Conservation (phyloP, 306 rosid species). For the Quercus berberidifolia region DNA sequence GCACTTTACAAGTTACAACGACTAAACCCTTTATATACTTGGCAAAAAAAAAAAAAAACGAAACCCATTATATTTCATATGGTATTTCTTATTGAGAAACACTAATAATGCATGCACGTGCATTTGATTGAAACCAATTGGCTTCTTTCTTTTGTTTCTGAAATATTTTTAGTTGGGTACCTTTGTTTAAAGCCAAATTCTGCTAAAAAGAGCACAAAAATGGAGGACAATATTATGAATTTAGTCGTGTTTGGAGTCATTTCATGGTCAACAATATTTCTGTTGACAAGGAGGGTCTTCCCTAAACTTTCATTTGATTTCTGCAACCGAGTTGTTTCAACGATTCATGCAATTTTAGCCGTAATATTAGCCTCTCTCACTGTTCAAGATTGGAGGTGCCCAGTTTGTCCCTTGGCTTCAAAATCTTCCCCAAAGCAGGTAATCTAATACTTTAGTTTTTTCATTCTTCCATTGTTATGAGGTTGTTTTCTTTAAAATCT, state of each 20-base stretch:
- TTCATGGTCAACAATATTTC: slow-evolving; percentile 64
- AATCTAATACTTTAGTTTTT: slow-evolving; percentile 18
- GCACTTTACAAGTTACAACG: too few species aligned
- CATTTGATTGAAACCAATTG: too few species aligned
- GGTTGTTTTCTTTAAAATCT: neutral
- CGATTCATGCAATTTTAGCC: slow-evolving; percentile 62
- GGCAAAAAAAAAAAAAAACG: too few species aligned
- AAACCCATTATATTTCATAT: too few species aligned
- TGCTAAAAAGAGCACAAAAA: neutral
- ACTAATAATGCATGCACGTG: too few species aligned
- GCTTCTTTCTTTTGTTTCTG: neutral
- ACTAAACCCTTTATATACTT: too few species aligned
- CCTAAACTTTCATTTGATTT: slow-evolving; percentile 55
- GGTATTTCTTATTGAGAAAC: too few species aligned
- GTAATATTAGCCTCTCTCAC: slow-evolving; percentile 63
- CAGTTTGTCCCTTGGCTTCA: slow-evolving; percentile 52
- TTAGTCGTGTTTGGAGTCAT: slow-evolving; percentile 50
- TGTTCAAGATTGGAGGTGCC: slow-evolving; percentile 9
- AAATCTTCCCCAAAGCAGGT: slow-evolving; percentile 65
- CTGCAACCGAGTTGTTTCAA: slow-evolving; percentile 65
- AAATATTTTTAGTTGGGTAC: too few species aligned
- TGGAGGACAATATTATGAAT: slow-evolving; percentile 42
- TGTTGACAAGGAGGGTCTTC: slow-evolving; percentile 37
- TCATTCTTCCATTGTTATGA: neutral
- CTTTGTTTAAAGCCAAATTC: neutral